Conservation (phyloP, 257 asterid genomes). For the Solanum chaucha region DNA sequence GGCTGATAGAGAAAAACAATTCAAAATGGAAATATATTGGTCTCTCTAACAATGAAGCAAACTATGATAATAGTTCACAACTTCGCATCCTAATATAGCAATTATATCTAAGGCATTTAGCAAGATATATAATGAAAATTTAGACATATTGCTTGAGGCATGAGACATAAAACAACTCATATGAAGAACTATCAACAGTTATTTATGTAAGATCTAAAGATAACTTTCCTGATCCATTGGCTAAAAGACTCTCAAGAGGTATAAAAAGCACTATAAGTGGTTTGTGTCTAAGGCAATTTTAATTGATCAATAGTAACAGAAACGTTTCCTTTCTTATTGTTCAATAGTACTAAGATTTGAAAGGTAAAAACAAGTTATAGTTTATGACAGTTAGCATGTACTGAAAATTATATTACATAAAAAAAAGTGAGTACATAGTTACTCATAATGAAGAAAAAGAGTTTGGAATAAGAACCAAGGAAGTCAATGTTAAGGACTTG, state of each 20-base stretch:
- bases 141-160: not conserved
- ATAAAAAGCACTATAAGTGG: not conserved
- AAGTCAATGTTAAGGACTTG: not conserved
- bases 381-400: not conserved
- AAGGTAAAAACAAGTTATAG: not conserved
- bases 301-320: not conserved
- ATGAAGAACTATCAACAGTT: not conserved
- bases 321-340: not conserved
- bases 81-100: not conserved
- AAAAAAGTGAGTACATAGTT: not conserved
- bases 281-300: not conserved
- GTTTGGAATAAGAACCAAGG: not conserved
- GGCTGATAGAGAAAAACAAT: not conserved
- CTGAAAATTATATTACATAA: not conserved
- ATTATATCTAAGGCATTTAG: not conserved
- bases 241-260: not conserved
- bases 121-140: not conserved
- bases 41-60: not conserved
- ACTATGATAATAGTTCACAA: not conserved
- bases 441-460: not conserved
- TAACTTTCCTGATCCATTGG: not conserved
- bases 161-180: not conserved
- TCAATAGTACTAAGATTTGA: not conserved
- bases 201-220: not conserved
- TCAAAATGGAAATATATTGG: not conserved